Conservation (phyloP, 2,329 filamentous ascomycete genomes). For the Botrytis sinoallii region DNA sequence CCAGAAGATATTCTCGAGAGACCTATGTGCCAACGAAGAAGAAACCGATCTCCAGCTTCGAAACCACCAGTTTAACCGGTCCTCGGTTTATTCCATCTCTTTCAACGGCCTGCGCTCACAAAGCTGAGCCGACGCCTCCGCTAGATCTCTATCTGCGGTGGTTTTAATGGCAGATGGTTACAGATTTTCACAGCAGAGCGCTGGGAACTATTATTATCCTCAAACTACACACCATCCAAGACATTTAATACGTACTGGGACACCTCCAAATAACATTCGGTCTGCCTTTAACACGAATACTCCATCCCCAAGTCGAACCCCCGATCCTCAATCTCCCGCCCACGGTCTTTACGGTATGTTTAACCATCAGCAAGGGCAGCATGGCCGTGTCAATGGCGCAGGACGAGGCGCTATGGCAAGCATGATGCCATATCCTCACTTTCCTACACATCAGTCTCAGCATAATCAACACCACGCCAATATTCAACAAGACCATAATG, state of each 20-base stretch:
- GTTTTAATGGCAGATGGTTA: conserved; percentile 68
- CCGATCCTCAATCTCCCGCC: conserved; percentile 44
- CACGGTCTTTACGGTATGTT: conserved; percentile 57
- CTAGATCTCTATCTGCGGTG: conserved; percentile 28
- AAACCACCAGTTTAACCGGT: conserved; percentile 32
- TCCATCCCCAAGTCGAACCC: conserved; percentile 56
- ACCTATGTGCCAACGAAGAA: conserved; percentile 40
- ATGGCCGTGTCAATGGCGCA: conserved; percentile 71
- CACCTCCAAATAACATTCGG: conserved; percentile 45
- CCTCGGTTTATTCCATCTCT: conserved; percentile 15
- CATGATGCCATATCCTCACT: conserved; percentile 67
- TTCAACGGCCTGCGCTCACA: conserved; percentile 29
- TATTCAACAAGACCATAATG: conserved; percentile 56
- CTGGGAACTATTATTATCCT: conserved; percentile 57
- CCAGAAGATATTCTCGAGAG: conserved; percentile 29
- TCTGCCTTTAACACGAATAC: conserved; percentile 42
- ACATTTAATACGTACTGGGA: conserved; percentile 44
- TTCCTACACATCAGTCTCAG: conserved; percentile 51
- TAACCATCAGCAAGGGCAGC: conserved; percentile 68
- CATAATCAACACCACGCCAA: conserved; percentile 61
- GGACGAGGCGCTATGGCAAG: conserved; percentile 59
- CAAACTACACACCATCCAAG: conserved; percentile 46
- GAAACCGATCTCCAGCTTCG: conserved; percentile 32
- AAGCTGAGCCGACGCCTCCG: conserved; percentile 29
- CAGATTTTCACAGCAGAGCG: conserved; percentile 58